Evolutionary conservation across 2,329 filamentous ascomycete genomes (phyloP).

Genomic region (Monilinia fructigena): DNA sequence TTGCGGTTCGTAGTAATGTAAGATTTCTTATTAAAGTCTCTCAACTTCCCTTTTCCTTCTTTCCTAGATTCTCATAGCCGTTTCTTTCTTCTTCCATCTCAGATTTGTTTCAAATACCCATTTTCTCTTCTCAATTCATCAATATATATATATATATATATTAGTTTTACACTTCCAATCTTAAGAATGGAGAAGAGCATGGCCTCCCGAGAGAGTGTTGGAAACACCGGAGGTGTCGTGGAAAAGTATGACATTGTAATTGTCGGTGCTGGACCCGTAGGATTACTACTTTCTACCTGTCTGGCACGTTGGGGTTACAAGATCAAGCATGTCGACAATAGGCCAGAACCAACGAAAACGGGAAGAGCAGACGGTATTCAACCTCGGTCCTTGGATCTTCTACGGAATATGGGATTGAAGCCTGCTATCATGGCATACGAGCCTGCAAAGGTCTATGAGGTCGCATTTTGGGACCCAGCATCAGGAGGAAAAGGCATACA

Average conservation of each 20-base stretch:
- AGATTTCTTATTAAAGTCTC: slow-evolving; percentile 11
- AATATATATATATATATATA: neutral
- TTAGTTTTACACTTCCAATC: neutral
- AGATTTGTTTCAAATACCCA: neutral
- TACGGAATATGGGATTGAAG: slow-evolving; percentile 88
- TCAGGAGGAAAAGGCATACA: slow-evolving; percentile 56
- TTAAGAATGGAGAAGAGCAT: slow-evolving; percentile 33
- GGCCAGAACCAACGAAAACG: slow-evolving; percentile 78
- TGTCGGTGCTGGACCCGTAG: slow-evolving; percentile 84
- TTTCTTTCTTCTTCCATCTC: neutral
- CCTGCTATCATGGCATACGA: slow-evolving; percentile 82
- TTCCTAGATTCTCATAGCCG: neutral
- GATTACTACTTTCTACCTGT: slow-evolving; percentile 82
- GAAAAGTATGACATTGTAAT: slow-evolving; percentile 68
- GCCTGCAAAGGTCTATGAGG: slow-evolving; percentile 80
- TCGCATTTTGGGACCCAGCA: slow-evolving; percentile 69
- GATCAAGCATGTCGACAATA: slow-evolving; percentile 93
- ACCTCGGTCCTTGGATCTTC: slow-evolving; percentile 80
- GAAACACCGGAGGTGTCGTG: slow-evolving; percentile 18
- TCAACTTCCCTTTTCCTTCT: neutral
- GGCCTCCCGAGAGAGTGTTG: slow-evolving; percentile 27
- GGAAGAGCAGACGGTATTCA: slow-evolving; percentile 91
- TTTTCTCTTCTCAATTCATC: no score
- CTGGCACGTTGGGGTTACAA: slow-evolving; percentile 91
- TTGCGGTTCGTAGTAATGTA: neutral